Evolutionary conservation across 257 asterid species (phyloP).

Genomic region (Fraxinus americana): DNA sequence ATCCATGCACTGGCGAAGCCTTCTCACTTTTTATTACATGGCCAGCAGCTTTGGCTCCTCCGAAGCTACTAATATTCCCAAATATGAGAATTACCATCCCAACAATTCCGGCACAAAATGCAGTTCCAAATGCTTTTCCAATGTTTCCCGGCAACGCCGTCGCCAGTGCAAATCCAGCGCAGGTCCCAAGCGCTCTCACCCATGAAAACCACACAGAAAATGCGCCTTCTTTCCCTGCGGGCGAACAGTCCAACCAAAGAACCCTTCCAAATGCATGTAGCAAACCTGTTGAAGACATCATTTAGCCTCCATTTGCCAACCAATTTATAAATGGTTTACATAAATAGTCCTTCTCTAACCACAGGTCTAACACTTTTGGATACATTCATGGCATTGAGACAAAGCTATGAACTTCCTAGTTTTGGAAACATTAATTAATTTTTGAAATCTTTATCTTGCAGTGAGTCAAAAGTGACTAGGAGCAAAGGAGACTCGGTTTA

Average conservation of each 20-base stretch:
- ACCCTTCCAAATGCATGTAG: slow-evolving; percentile 85
- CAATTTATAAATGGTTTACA: too few relatives aligned
- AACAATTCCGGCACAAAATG: slow-evolving; percentile 57
- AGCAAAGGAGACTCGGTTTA: too few relatives aligned
- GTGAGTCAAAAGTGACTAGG: too few relatives aligned
- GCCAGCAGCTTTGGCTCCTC: slow-evolving; percentile 89
- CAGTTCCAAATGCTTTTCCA: slow-evolving; percentile 59
- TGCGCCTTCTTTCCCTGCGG: slow-evolving; percentile 86
- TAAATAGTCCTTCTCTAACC: too few relatives aligned
- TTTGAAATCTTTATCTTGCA: too few relatives aligned
- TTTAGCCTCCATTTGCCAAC: too few relatives aligned
- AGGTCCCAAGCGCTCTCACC: slow-evolving; percentile 67
- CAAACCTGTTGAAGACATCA: slow-evolving; percentile 45
- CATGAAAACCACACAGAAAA: slow-evolving; percentile 88
- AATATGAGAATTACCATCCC: slow-evolving; percentile 67
- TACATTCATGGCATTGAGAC: too few relatives aligned
- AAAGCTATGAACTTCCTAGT: too few relatives aligned
- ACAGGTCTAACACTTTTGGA: too few relatives aligned
- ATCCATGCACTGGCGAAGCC: slow-evolving; percentile 47
- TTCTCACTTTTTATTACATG: slow-evolving; percentile 51
- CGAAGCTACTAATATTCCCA: slow-evolving; percentile 74
- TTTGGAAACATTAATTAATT: too few relatives aligned
- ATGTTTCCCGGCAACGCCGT: slow-evolving; percentile 59
- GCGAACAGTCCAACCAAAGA: slow-evolving; percentile 78
- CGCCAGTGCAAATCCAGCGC: slow-evolving; percentile 74